phyloP scores from a whole-genome alignment of 208 protist species.

The Acanthamoeba quina region DNA sequence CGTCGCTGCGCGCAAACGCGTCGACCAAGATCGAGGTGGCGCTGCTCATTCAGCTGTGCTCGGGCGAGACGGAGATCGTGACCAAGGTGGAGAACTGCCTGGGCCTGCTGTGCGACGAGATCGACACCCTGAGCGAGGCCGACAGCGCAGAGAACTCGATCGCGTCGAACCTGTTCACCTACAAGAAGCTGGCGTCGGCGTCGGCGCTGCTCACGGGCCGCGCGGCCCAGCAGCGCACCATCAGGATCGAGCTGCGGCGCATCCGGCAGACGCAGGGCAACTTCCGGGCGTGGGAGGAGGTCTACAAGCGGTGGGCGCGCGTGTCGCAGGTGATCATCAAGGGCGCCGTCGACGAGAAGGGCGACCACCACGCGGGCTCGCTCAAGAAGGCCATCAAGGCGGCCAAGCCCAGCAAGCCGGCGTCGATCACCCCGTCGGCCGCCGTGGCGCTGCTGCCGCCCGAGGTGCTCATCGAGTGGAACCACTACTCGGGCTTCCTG shows the following conservation, averaged over 20 bases:
- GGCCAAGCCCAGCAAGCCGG: slow-evolving; percentile 37
- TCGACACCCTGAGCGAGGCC: slow-evolving; percentile 76
- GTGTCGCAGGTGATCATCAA: slow-evolving; percentile 67
- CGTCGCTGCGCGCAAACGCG: neutral
- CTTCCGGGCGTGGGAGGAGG: slow-evolving; percentile 80
- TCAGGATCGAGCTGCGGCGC: slow-evolving; percentile 76
- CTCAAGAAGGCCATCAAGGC: slow-evolving; percentile 62
- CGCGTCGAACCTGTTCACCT: slow-evolving; percentile 76
- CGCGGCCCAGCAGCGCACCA: slow-evolving; percentile 82
- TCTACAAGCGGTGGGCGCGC: slow-evolving; percentile 76
- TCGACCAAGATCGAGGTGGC: slow-evolving; percentile 79
- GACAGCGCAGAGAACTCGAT: slow-evolving; percentile 76
- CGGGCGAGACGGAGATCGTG: slow-evolving; percentile 78
- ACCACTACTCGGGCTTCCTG: slow-evolving; percentile 81
- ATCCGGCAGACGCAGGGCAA: slow-evolving; percentile 80
- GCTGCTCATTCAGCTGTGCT: slow-evolving; percentile 82
- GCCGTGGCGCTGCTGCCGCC: neutral
- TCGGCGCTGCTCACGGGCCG: slow-evolving; percentile 79
- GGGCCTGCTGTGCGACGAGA: slow-evolving; percentile 81
- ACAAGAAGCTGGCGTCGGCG: slow-evolving; percentile 79
- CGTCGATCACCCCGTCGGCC: slow-evolving; percentile 13
- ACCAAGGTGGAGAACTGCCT: slow-evolving; percentile 78
- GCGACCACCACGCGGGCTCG: slow-evolving; percentile 3
- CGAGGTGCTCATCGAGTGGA: slow-evolving; percentile 79
- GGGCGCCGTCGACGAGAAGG: slow-evolving; percentile 66